Evolutionary conservation across 2,329 filamentous ascomycete species (phyloP), one percentile per base, ranked within the genome.

Genomic region (Fusarium drepaniforme): DNA sequence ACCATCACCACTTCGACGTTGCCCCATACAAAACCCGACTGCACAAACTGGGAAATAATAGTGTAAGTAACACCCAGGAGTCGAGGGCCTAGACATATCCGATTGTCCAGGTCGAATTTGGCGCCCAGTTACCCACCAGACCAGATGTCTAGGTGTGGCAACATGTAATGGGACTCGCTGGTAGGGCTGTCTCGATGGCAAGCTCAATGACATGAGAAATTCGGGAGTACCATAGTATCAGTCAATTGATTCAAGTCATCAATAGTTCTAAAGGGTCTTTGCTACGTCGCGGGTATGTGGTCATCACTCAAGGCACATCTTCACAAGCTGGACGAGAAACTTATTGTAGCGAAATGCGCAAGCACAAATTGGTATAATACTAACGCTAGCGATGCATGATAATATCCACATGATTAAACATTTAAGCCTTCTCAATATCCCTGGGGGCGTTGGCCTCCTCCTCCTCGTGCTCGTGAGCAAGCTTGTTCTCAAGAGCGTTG

Each of bases 401-500:
- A 53, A 53, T 53, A 53, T 53, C 49, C 49, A 53, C 49, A 30
- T 51, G 46, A 59, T 69, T 65, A 66, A 66, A 69, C 42, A 28
- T 74, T 53, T 53, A 53, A 53, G 49, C 51, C 66, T 75, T 72
- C 66, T 79, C 74, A 62, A 77, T 71, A 5, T 76, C 74, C 21
- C 73, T 42, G 25, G 73, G 73, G 44, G 73, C 72, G 35, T 66
- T 66, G 13, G 65, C 12, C 11, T 67, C 56, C 63, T 67, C 68
- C 28, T 77, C 67, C 11, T 64, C 71, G 1, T 78, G 66, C 58
- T 79, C 71, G 21, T 67, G 61, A 1, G 51, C 35, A 7, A 79
- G 37, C 75, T 81, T 78, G 74, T 83, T 81, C 63, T 76, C 74
- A 23, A 78, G 23, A 53, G 80, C 81, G 2, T 80, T 84, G 25